phyloP scores from a whole-genome alignment of 164 flowering plant species.

The Vitis vinifera region ASM3070453v1 NC_081818.1:4283001-4283500 shows the following conservation, averaged over 20 bases:
- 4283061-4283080: neutral
- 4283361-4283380: conserved; percentile 9
- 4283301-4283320: conserved; percentile 6
- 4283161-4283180: conserved; percentile 18
- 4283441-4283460: neutral
- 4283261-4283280: conserved; percentile 1
- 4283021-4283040: neutral
- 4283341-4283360: neutral
- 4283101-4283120: neutral
- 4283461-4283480: conserved; percentile 11
- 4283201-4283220: conserved; percentile 25
- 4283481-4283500: neutral
- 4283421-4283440: neutral
- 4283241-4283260: neutral
- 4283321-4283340: neutral
- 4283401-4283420: neutral
- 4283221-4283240: conserved; percentile 14
- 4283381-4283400: neutral
- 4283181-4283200: conserved; percentile 11
- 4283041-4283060: neutral
- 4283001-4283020: neutral
- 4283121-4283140: neutral
- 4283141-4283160: conserved; percentile 1
- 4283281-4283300: conserved; percentile 1
- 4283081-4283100: neutral